A percentile compares a stretch with the other conserved stretches of the same genome.
Evolutionary conservation across 305 asterid species (phyloP).

Genomic region (Fraxinus greggii): DNA sequence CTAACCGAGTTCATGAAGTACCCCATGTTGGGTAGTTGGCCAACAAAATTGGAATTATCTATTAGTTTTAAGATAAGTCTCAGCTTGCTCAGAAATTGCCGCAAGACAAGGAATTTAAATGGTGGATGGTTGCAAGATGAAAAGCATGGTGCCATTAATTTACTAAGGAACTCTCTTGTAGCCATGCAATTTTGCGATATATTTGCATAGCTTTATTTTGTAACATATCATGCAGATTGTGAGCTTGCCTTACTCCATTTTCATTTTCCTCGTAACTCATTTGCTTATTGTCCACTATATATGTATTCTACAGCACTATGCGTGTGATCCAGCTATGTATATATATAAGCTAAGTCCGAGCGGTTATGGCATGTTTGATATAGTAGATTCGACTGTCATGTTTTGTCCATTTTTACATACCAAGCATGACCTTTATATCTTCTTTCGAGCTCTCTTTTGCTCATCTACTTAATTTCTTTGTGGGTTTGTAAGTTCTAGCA

Average conservation of each 20-base stretch:
- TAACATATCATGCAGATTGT: slow-evolving; percentile 60
- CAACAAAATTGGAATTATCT: slow-evolving; percentile 30
- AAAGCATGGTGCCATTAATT: slow-evolving; percentile 55
- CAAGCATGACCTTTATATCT: slow-evolving; percentile 10
- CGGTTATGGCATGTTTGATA: background rate
- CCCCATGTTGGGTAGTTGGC: slow-evolving; percentile 36
- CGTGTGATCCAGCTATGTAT: slow-evolving; percentile 46
- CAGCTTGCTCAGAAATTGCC: slow-evolving; percentile 41
- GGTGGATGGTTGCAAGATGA: slow-evolving; percentile 30
- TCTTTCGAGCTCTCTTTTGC: background rate
- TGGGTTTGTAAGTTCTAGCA: background rate
- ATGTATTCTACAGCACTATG: slow-evolving; percentile 49
- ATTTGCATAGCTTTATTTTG: slow-evolving; percentile 45
- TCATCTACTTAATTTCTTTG: background rate
- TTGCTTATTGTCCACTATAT: slow-evolving; percentile 30
- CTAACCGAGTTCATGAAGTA: background rate
- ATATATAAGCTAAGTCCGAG: background rate
- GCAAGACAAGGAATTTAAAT: slow-evolving; percentile 36
- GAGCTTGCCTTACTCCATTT: slow-evolving; percentile 18
- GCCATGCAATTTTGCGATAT: slow-evolving; percentile 51
- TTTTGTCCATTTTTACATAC: background rate
- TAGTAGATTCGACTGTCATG: background rate
- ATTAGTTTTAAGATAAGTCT: slow-evolving; percentile 17
- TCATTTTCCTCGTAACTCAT: slow-evolving; percentile 19
- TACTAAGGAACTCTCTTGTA: slow-evolving; percentile 16